phyloP scores from a whole-genome alignment of 192 early-diverging fungal genomes.

The Martensiomyces pterosporus region DNA sequence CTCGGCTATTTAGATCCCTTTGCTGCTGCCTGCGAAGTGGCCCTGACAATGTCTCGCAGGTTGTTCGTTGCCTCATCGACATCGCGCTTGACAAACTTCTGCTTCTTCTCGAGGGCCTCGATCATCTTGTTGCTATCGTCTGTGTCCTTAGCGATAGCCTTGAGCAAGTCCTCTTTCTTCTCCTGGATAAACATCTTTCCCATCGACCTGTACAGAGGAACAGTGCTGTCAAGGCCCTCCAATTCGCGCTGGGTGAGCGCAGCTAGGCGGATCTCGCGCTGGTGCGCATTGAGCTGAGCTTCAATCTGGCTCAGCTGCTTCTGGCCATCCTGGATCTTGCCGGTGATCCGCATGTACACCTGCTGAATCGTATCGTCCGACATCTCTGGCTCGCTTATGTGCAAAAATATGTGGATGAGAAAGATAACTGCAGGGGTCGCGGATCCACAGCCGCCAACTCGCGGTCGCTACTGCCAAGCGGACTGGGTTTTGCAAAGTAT shows the following conservation, averaged over 20 bases:
- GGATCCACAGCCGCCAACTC: no score
- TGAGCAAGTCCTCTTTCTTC: constrained; percentile 19
- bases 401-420: no score
- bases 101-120: constrained; percentile 44
- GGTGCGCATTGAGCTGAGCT: constrained; percentile 36
- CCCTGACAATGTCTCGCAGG: constrained; percentile 32
- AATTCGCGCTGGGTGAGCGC: constrained; percentile 44
- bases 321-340: constrained; percentile 38
- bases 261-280: constrained; percentile 42
- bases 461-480: no score
- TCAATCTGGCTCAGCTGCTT: constrained; percentile 42
- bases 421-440: no score
- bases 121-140: constrained; percentile 8
- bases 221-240: constrained; percentile 21
- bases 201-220: constrained; percentile 40
- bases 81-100: constrained; percentile 46
- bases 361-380: constrained; percentile 39
- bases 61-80: constrained; percentile 33
- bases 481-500: no score
- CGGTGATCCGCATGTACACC: constrained; percentile 40
- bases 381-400: no score
- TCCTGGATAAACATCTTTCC: constrained; percentile 52
- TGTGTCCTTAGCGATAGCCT: constrained; percentile 26
- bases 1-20: not conserved
- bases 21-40: constrained; percentile 5